Conservation (phyloP, 2,329 filamentous ascomycete species). For the Penicillium polonicum region DNA sequence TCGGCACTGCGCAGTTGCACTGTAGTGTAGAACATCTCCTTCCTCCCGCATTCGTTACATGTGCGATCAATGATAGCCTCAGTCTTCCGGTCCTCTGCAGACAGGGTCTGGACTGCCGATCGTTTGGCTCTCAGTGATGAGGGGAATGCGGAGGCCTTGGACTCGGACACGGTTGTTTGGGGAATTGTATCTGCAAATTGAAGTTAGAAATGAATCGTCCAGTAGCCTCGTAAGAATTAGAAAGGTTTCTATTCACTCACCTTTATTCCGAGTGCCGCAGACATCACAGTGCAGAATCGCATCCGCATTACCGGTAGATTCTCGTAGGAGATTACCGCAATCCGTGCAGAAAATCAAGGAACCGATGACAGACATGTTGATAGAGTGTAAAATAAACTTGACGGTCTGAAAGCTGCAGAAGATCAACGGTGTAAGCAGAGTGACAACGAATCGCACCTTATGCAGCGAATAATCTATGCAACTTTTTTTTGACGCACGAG, state of each 20-base stretch:
- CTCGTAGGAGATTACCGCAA: slow-evolving; percentile 85
- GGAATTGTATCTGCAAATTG: slow-evolving; percentile 63
- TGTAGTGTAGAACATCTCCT: slow-evolving; percentile 80
- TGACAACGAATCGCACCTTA: not conserved
- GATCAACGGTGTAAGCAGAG: not conserved
- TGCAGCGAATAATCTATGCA: slow-evolving; percentile 4
- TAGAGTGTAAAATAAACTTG: not conserved
- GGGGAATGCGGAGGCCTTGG: slow-evolving; percentile 88
- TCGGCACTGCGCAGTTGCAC: slow-evolving; percentile 89
- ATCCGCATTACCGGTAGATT: slow-evolving; percentile 72
- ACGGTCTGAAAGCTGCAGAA: not conserved
- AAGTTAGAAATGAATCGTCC: slow-evolving; percentile 10
- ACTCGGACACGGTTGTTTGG: slow-evolving; percentile 74
- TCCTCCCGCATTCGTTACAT: slow-evolving; percentile 77
- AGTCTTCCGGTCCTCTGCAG: slow-evolving; percentile 72
- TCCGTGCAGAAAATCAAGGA: slow-evolving; percentile 90
- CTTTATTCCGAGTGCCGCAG: slow-evolving; percentile 81
- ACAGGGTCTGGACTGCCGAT: slow-evolving; percentile 81
- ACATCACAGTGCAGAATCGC: slow-evolving; percentile 78
- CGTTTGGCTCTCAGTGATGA: slow-evolving; percentile 81
- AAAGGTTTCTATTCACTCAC: slow-evolving; percentile 47
- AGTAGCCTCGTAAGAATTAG: not conserved
- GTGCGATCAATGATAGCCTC: slow-evolving; percentile 66
- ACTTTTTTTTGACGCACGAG: slow-evolving; percentile 27
- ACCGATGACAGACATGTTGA: slow-evolving; percentile 78